Base-by-base conservation (phyloP, 768 basidiomycete genomes). In the Pleurotus pulmonarius region DNA sequence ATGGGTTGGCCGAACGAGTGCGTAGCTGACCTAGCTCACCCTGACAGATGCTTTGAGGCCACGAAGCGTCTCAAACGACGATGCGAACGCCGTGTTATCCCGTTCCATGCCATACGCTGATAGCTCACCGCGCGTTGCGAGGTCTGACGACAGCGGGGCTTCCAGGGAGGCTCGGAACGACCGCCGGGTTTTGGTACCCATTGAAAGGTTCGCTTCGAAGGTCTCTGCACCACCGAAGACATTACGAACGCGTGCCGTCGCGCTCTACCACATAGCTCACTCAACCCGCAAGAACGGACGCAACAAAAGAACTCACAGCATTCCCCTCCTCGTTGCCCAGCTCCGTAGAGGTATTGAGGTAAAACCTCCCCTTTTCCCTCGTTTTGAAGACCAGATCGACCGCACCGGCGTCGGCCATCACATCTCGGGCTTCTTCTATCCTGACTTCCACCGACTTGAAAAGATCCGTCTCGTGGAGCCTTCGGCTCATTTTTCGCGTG, bases 261-360 rank as follows among this genome's bases (percentile, higher is more conserved):
- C 82, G 55, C 87, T 89, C 94, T 75, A 58, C 4, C n/a, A 18
- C 25, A 38, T 45, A 13, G 18, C 37, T 22, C 55, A n/a, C 26
- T 44, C 45, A 7, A 52, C 55, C 46, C 26, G 20, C 0, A 52
- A 5, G 18, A 55, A 45, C 16, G 15, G 1, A 56, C 5, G 38
- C 51, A 9, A 18, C n/a, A 22, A 22, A 46, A 46, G 5, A 22
- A 81, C 92, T 66, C 66, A 94, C 94, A n/a, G 93, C 94, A 55
- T 75, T 94, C 9, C 92, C 96, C 69, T 98, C 97, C 49, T 87
- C 88, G 58, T 96, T 94, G 3, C 97, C 96, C 5, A 98, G 75
- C 65, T 98, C 94, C 3, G 95, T 98, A 4, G 90, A 81, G 2
- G 87, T 91, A 60, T 89, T 91, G 5, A 95, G 63, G 62, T 80